A percentile compares a stretch with the other conserved stretches of the same genome.
Conservation (phyloP, 2,329 filamentous ascomycete genomes). For the Fusarium neocosmosporiellum region DNA sequence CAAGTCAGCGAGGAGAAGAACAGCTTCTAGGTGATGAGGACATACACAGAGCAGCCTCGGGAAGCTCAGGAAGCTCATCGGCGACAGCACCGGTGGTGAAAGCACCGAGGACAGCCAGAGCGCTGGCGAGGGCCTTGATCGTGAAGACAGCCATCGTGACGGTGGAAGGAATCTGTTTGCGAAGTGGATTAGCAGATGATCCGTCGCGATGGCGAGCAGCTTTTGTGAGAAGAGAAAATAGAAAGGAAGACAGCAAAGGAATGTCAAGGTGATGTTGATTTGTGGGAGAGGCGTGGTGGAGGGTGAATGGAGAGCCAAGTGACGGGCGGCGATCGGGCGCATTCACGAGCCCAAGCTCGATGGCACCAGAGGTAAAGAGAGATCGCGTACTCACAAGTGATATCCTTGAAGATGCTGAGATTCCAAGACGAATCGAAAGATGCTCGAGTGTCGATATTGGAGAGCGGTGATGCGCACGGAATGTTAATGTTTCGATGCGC, state of each 20-base stretch:
- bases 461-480: conserved; percentile 9
- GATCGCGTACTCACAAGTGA: background rate
- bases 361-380: too few relatives aligned
- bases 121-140: conserved; percentile 41
- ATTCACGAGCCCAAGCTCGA: background rate
- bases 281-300: background rate
- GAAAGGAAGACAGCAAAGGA: background rate
- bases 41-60: conserved; percentile 36
- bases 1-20: conserved; percentile 2
- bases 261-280: background rate
- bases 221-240: too few relatives aligned
- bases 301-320: background rate
- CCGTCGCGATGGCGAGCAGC: background rate
- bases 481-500: conserved; percentile 9
- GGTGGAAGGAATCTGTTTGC: conserved; percentile 19
- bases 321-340: background rate
- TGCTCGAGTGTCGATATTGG: conserved; percentile 16
- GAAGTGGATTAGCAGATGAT: background rate
- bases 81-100: conserved; percentile 30
- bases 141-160: conserved; percentile 45
- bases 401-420: conserved; percentile 17
- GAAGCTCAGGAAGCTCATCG: conserved; percentile 1
- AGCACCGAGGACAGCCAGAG: conserved; percentile 38
- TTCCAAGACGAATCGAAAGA: conserved; percentile 1
- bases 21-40: background rate